phyloP scores from a whole-genome alignment of 1,139 yeast species.

The Saccharomyces pastorianus region DNA sequence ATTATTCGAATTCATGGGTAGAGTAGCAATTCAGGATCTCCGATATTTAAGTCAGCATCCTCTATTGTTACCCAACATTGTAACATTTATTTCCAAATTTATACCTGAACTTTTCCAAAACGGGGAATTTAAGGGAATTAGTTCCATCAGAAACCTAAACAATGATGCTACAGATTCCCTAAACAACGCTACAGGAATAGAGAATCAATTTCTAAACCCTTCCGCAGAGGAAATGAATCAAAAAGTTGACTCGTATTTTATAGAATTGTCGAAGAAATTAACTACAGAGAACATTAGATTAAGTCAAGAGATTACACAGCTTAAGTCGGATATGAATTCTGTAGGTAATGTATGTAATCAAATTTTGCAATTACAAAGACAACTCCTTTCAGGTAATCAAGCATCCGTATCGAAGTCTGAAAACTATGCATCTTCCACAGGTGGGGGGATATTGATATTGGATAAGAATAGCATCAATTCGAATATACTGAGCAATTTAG shows the following conservation, averaged over 20 bases:
- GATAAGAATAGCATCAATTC: conserved; percentile 20
- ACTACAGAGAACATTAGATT: conserved; percentile 28
- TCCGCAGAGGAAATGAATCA: neutral
- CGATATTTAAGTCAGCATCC: conserved; percentile 20
- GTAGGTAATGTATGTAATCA: conserved; percentile 25
- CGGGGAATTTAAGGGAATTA: conserved; percentile 12
- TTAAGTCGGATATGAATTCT: conserved; percentile 23
- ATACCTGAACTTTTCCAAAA: conserved; percentile 22
- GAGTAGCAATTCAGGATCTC: conserved; percentile 27
- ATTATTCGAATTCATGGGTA: conserved; percentile 28
- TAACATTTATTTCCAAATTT: conserved; percentile 20
- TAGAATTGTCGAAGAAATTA: conserved; percentile 22
- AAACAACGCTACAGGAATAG: conserved; percentile 3
- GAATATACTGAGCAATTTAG: conserved; percentile 14
- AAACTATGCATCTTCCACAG: neutral
- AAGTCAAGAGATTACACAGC: conserved; percentile 24
- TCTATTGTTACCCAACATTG: conserved; percentile 20
- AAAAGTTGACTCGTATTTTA: conserved; percentile 19
- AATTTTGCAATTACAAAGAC: conserved; percentile 23
- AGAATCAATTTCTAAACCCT: neutral
- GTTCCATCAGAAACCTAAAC: neutral
- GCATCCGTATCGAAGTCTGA: neutral
- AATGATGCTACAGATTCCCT: neutral
- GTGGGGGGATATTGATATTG: conserved; percentile 11
- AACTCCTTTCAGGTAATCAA: conserved; percentile 5